phyloP scores from a whole-genome alignment of 495 filamentous ascomycete genomes.

The Aspergillus homomorphus region DNA sequence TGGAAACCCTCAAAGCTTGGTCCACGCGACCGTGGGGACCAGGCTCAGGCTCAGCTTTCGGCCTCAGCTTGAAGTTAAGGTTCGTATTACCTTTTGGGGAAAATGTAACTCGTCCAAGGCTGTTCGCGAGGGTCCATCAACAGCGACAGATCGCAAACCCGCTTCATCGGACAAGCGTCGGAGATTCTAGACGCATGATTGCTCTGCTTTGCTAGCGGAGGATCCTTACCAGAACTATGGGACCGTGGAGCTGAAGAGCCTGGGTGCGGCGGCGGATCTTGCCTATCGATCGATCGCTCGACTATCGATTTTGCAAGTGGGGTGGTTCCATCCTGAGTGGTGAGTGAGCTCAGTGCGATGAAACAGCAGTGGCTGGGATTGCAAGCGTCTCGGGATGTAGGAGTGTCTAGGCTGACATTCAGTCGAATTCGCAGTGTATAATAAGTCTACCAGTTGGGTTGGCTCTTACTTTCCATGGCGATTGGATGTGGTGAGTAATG shows the following conservation, averaged over 20 bases:
- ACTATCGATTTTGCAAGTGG: conserved; percentile 15
- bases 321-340: not conserved
- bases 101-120: no score
- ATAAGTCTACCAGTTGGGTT: not conserved
- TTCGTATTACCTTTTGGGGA: no score
- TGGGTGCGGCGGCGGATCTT: not conserved
- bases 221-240: conserved; percentile 14
- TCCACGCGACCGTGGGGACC: not conserved
- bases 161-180: not conserved
- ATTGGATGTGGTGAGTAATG: no score
- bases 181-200: not conserved
- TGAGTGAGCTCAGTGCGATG: not conserved
- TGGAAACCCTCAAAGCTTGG: not conserved
- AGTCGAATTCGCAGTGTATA: not conserved
- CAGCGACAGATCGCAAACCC: not conserved
- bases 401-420: not conserved
- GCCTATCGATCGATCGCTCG: conserved; percentile 18
- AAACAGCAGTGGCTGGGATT: not conserved
- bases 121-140: not conserved
- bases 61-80: no score
- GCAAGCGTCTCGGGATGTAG: not conserved
- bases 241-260: conserved; percentile 1
- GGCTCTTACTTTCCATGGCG: not conserved
- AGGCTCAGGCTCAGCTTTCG: not conserved
- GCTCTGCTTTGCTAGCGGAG: conserved; percentile 5